Evolutionary conservation across 495 filamentous ascomycete species (phyloP).

Genomic region (Parmelia sp.): DNA sequence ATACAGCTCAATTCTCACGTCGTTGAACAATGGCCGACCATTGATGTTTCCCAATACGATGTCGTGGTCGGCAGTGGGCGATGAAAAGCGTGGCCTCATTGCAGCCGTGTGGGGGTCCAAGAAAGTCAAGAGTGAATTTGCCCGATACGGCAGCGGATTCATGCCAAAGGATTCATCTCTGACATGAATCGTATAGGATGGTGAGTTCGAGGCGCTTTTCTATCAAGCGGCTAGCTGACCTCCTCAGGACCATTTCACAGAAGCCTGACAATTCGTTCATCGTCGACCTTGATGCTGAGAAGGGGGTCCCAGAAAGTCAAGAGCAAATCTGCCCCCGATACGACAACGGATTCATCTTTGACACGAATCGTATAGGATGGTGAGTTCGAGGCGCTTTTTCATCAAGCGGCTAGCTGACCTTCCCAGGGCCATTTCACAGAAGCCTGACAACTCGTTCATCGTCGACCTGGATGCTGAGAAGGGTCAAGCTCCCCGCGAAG

Average conservation of each 20-base stretch:
- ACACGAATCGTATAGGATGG: conserved; percentile 76
- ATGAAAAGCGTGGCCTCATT: conserved; percentile 56
- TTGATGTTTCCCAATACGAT: conserved; percentile 73
- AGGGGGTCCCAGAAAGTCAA: conserved; percentile 58
- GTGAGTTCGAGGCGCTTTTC: conserved; percentile 43
- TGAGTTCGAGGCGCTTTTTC: conserved; percentile 37
- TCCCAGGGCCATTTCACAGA: conserved; percentile 26
- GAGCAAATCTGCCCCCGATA: conserved; percentile 33
- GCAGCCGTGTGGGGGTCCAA: conserved; percentile 68
- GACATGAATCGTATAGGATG: conserved; percentile 77
- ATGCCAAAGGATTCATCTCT: conserved; percentile 65
- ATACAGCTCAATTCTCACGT: conserved; percentile 69
- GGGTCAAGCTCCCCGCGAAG: conserved; percentile 26
- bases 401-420: conserved; percentile 23
- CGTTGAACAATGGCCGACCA: conserved; percentile 47
- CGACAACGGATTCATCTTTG: conserved; percentile 58
- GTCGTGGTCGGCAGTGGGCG: conserved; percentile 58
- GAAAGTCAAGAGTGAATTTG: conserved; percentile 46
- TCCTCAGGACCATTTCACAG: conserved; percentile 26
- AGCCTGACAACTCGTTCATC: conserved; percentile 36
- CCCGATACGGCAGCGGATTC: conserved; percentile 25
- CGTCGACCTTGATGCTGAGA: conserved; percentile 65
- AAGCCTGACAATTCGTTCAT: conserved; percentile 37
- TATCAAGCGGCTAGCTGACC: conserved; percentile 23
- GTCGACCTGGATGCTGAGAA: conserved; percentile 65